phyloP scores from a whole-genome alignment of 139 green algal genomes.

The Chlorella sp. region DNA sequence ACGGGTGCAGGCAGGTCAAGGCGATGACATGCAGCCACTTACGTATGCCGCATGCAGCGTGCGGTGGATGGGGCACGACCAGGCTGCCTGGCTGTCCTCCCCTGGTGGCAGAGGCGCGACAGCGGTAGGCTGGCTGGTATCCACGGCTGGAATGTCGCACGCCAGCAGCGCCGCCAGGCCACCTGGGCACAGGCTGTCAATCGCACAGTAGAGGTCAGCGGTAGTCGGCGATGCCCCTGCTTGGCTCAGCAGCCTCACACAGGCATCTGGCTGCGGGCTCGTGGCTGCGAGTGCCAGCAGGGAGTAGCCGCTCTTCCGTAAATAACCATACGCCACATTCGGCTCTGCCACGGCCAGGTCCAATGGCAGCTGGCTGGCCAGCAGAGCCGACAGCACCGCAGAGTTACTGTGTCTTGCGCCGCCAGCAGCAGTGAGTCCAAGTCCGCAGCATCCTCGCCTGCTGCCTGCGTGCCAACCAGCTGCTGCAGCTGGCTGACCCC shows the following conservation, averaged over 20 bases:
- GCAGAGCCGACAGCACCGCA: neutral
- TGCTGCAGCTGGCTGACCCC: neutral
- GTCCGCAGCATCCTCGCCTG: neutral
- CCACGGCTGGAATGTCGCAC: neutral
- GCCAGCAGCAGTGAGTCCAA: neutral
- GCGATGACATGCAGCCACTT: no score
- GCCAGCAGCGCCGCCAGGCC: neutral
- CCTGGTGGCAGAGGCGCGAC: no score
- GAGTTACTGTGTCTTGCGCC: neutral
- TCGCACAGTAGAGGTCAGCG: neutral
- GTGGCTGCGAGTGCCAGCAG: neutral
- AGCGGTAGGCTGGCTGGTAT: neutral
- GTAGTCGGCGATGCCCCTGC: neutral
- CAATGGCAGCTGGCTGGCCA: neutral
- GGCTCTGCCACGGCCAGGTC: neutral
- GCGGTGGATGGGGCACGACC: neutral
- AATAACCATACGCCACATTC: no score
- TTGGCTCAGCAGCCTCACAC: neutral
- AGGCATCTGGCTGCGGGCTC: neutral
- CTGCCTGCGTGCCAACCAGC: neutral
- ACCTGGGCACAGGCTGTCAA: neutral
- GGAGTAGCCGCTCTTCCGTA: neutral
- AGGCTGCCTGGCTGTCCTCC: neutral
- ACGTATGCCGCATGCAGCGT: neutral
- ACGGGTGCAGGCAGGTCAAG: no score